phyloP scores from a whole-genome alignment of 1,284 basidiomycete species.

The Ustilago sp. region DNA sequence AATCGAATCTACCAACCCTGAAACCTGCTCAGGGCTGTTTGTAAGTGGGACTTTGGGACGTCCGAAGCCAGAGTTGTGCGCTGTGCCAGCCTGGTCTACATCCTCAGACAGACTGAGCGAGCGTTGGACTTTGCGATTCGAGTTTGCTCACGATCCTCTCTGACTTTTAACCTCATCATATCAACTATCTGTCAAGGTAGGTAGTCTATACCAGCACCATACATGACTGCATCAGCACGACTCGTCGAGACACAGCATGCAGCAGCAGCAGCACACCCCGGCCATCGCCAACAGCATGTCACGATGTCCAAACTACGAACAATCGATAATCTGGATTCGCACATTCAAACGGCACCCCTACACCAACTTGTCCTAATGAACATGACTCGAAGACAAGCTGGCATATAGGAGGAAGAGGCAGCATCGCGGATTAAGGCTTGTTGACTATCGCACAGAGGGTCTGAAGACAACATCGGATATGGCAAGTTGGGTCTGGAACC shows the following conservation, averaged over 20 bases:
- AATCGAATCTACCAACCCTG: no score
- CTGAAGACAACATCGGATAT: no score
- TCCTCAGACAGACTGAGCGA: neutral
- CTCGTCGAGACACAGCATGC: constrained; percentile 35
- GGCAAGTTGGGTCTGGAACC: no score
- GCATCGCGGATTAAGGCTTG: no score
- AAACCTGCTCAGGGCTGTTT: no score
- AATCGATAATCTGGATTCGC: neutral
- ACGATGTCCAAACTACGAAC: constrained; percentile 1
- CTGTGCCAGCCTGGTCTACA: no score
- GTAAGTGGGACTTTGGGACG: no score
- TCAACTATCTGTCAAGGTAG: constrained; percentile 57
- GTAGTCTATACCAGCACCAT: constrained; percentile 25
- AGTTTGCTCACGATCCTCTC: constrained; percentile 54
- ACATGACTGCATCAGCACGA: constrained; percentile 16
- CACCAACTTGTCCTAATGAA: neutral
- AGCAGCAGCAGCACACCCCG: constrained; percentile 9
- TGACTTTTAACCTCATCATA: constrained; percentile 52
- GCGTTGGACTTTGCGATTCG: constrained; percentile 39
- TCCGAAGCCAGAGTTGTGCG: no score
- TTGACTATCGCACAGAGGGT: no score
- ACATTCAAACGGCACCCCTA: neutral
- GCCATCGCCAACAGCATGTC: constrained; percentile 3
- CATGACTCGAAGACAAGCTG: neutral
- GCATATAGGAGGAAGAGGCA: no score